Percentiles rank a stretch among this genome's conserved stretches.
These are phyloP conservation scores for Chaetomium globosum DNA, from an alignment of 2,329 filamentous ascomycete species.

Conservation along the genomic window DNA sequence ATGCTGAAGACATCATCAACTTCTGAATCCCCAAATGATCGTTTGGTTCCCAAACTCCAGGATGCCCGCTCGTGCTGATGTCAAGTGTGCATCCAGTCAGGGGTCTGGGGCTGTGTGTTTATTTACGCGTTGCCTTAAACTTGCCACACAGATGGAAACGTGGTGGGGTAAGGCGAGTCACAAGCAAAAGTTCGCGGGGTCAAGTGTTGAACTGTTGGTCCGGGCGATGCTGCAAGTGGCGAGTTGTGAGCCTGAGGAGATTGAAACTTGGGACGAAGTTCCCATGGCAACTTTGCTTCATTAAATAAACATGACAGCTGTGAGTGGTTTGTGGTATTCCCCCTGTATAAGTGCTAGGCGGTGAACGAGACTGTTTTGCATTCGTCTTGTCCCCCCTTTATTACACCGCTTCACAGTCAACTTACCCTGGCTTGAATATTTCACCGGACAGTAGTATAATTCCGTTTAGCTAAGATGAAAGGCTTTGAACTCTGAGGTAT, in stretches of 20 bases:
- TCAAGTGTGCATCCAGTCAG: not conserved
- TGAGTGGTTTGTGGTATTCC: not conserved
- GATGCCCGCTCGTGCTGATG: too few species aligned
- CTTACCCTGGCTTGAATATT: not conserved
- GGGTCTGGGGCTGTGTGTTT: not conserved
- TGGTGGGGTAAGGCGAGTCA: not conserved
- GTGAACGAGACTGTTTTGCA: not conserved
- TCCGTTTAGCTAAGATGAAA: not conserved
- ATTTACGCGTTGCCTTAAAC: not conserved
- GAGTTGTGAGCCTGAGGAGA: not conserved
- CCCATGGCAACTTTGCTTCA: not conserved
- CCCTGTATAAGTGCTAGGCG: not conserved
- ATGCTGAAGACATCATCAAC: not conserved
- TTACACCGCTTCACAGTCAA: not conserved
- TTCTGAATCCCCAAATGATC: not conserved
- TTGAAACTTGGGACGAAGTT: not conserved
- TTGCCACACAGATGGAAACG: not conserved
- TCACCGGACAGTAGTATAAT: not conserved
- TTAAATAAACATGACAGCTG: not conserved
- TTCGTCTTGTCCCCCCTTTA: not conserved
- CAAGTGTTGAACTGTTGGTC: not conserved
- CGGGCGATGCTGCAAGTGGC: not conserved
- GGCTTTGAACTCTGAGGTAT: too few species aligned
- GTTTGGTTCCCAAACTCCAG: not conserved
- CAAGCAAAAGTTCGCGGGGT: not conserved